phyloP scores from a whole-genome alignment of 257 asterid species.

The Solanum bukasovii region DNA sequence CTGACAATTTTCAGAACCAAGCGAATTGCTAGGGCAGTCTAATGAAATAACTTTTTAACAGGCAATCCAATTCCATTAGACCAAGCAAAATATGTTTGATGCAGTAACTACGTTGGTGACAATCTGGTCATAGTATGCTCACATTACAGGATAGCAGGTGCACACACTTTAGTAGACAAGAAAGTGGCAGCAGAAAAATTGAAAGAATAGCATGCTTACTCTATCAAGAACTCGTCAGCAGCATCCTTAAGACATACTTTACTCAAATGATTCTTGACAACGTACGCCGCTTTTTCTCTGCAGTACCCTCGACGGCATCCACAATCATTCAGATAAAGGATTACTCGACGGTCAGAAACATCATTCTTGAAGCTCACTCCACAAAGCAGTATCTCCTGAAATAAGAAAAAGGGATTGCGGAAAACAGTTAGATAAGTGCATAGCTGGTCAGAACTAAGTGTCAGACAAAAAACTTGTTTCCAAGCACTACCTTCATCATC shows the following conservation, averaged over 20 bases:
- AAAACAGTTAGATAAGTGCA: conserved; percentile 5
- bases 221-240: conserved; percentile 75
- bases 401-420: background rate
- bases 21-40: background rate
- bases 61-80: background rate
- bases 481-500: conserved; percentile 80
- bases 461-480: background rate
- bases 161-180: background rate
- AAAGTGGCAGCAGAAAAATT: background rate
- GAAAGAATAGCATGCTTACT: conserved; percentile 33
- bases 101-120: background rate
- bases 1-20: background rate
- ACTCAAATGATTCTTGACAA: conserved; percentile 61
- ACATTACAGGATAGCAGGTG: background rate
- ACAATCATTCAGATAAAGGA: conserved; percentile 66
- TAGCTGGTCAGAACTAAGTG: background rate
- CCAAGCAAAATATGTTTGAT: background rate
- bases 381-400: conserved; percentile 90
- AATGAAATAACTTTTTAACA: background rate
- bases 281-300: conserved; percentile 59
- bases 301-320: conserved; percentile 71
- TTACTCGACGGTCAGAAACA: conserved; percentile 58
- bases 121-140: background rate
- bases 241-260: conserved; percentile 74
- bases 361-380: conserved; percentile 74